Evolutionary conservation across 2,329 filamentous ascomycete species (phyloP).

Genomic region (Pseudopyricularia cyperi): DNA sequence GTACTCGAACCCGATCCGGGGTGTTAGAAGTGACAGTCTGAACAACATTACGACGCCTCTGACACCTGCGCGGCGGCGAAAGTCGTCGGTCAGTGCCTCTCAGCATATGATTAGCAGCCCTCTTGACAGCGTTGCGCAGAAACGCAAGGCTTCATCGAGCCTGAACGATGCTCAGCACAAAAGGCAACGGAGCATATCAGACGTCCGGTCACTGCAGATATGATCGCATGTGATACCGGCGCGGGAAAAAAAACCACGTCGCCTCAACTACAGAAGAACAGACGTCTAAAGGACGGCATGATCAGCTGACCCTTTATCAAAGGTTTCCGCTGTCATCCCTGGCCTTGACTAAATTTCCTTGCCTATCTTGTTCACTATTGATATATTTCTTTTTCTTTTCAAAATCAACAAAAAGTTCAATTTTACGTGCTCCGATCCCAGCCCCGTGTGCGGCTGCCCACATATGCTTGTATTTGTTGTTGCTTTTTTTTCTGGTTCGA

Average conservation of each 20-base stretch:
- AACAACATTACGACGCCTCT: slow-evolving; percentile 54
- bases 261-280: neutral
- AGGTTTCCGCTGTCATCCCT: slow-evolving; percentile 1
- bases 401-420: neutral
- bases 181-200: slow-evolving; percentile 45
- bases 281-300: slow-evolving; percentile 4
- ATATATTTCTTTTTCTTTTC: neutral
- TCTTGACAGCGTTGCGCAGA: slow-evolving; percentile 32
- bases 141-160: slow-evolving; percentile 37
- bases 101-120: slow-evolving; percentile 34
- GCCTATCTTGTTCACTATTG: neutral
- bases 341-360: neutral
- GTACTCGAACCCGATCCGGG: slow-evolving; percentile 46
- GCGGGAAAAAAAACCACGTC: neutral
- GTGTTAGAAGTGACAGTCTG: slow-evolving; percentile 53
- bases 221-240: neutral
- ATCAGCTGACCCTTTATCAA: neutral
- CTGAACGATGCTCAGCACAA: slow-evolving; percentile 33
- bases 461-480: no score
- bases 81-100: slow-evolving; percentile 15
- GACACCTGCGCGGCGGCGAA: slow-evolving; percentile 51
- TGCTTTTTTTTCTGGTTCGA: neutral
- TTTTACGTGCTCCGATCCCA: neutral
- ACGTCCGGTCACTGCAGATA: slow-evolving; percentile 25
- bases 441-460: neutral